Conservation (phyloP, 2,329 filamentous ascomycete genomes). For the Alternaria sp. region DNA sequence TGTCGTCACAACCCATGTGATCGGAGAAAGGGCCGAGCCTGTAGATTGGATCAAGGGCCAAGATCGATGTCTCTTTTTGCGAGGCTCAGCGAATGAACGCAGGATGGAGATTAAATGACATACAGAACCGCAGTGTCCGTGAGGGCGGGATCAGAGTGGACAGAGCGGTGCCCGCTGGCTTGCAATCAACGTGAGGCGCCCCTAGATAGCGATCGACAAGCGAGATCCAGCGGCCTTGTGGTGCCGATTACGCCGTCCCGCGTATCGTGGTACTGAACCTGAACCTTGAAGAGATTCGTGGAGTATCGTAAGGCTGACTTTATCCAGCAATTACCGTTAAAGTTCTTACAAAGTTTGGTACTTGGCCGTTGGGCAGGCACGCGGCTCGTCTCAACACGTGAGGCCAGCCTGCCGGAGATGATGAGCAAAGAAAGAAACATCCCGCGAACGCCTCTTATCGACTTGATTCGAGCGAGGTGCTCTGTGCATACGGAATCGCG, state of each 20-base stretch:
- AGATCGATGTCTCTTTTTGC: not conserved
- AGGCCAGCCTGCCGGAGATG: slow-evolving; percentile 4
- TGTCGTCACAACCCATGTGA: not conserved
- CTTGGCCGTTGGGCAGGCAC: not conserved
- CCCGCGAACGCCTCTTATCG: not conserved
- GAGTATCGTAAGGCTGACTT: not conserved
- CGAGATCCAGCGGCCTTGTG: slow-evolving; percentile 11
- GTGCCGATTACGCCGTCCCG: not conserved
- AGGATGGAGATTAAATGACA: slow-evolving; percentile 10
- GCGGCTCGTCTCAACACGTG: not conserved
- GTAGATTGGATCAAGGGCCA: slow-evolving; percentile 3
- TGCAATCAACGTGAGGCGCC: slow-evolving; percentile 25
- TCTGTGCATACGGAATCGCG: slow-evolving; percentile 10
- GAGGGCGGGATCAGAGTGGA: slow-evolving; percentile 10
- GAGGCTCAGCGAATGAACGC: not conserved
- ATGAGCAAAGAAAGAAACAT: slow-evolving; percentile 4
- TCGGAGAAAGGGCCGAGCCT: not conserved
- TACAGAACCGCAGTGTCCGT: slow-evolving; percentile 7
- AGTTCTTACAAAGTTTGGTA: not conserved
- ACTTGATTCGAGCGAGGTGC: slow-evolving; percentile 1
- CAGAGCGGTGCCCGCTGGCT: slow-evolving; percentile 5
- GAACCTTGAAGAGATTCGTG: not conserved
- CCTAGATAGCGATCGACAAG: slow-evolving; percentile 16
- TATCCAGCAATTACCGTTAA: not conserved
- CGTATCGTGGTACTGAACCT: not conserved